Percentiles rank a stretch among this genome's conserved stretches.
Evolutionary conservation across 176 grass and related monocot genomes (phyloP).

Genomic region (Luzula sylvatica): DNA sequence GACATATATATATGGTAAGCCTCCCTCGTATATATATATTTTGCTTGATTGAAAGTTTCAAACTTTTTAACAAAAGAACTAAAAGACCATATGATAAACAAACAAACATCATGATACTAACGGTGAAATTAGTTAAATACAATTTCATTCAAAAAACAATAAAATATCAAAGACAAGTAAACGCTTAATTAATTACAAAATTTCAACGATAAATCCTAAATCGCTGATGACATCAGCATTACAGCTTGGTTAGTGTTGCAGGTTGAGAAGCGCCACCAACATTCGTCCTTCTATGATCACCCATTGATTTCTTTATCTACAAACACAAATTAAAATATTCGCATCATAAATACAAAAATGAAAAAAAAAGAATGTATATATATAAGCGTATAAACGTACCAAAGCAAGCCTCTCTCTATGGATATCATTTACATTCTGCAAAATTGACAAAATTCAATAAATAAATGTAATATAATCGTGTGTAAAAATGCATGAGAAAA

Average conservation of each 20-base stretch:
- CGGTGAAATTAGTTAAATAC: no score
- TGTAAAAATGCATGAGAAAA: no score
- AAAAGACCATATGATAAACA: no score
- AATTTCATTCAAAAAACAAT: no score
- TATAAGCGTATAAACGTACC: constrained; percentile 26
- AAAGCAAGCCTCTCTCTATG: constrained; percentile 91
- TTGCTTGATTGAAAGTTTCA: no score
- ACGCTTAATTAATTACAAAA: no score
- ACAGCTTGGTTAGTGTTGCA: constrained; percentile 11
- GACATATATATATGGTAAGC: no score
- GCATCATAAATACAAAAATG: not conserved
- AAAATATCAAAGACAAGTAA: no score
- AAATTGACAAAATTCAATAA: constrained; percentile 13
- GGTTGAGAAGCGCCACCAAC: constrained; percentile 4
- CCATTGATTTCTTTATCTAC: constrained; percentile 19
- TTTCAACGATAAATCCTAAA: no score
- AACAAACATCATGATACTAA: no score
- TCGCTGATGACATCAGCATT: not conserved
- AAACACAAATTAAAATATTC: not conserved
- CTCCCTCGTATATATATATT: no score
- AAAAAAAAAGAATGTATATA: not conserved
- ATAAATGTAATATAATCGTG: constrained; percentile 6
- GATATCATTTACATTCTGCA: constrained; percentile 86
- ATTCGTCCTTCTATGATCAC: constrained; percentile 2
- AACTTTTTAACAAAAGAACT: no score